Evolutionary conservation across 2,329 filamentous ascomycete genomes (phyloP).

Genomic region (Apiospora sp.): DNA sequence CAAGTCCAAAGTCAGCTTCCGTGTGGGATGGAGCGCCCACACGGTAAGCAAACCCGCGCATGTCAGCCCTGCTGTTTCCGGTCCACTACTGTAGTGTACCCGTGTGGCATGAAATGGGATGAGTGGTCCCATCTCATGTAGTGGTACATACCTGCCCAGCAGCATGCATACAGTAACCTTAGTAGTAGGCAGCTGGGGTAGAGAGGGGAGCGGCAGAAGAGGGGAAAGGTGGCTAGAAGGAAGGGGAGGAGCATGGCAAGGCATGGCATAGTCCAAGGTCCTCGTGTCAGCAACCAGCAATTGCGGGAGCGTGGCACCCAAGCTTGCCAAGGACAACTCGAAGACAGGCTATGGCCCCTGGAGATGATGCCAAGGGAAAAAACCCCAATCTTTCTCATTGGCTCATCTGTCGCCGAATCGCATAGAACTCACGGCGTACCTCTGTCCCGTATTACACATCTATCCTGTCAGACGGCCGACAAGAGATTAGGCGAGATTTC

Average conservation of each 20-base stretch:
- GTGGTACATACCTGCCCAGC: not conserved
- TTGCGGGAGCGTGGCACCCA: not conserved
- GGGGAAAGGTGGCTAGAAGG: not conserved
- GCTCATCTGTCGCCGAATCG: not conserved
- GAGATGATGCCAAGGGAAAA: not conserved
- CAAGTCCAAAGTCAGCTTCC: not conserved
- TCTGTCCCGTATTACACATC: not conserved
- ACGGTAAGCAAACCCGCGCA: not conserved
- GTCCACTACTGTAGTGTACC: constrained; percentile 9
- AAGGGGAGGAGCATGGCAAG: too few species aligned
- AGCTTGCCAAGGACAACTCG: not conserved
- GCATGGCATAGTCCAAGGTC: not conserved
- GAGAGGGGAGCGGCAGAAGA: not conserved
- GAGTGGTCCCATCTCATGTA: not conserved
- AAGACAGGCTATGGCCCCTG: not conserved
- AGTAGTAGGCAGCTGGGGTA: not conserved
- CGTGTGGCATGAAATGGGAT: not conserved
- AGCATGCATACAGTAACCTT: not conserved
- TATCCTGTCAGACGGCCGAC: not conserved
- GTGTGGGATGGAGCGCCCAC: not conserved
- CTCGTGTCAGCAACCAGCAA: not conserved
- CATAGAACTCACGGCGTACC: not conserved
- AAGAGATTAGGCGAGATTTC: not conserved
- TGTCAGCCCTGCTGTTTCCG: constrained; percentile 8
- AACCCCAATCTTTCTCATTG: not conserved